Conservation (phyloP, 306 rosid species). For the Cicer cuneatum region DNA sequence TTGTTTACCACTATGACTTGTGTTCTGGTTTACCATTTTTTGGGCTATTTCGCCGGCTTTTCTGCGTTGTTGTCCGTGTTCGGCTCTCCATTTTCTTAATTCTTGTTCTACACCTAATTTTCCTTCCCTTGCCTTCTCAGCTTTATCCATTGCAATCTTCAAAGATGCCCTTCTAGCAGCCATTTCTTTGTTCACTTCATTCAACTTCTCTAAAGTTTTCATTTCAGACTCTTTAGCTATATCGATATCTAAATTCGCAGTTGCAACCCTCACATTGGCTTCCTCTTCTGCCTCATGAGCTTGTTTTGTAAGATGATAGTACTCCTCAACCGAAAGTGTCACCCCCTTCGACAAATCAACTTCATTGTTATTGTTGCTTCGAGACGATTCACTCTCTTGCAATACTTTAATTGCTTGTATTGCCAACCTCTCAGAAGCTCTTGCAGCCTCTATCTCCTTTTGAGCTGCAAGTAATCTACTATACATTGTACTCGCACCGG, state of each 20-base stretch:
- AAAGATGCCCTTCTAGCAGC: conserved; percentile 71
- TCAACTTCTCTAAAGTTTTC: conserved; percentile 72
- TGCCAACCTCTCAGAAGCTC: conserved; percentile 83
- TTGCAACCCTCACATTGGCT: conserved; percentile 67
- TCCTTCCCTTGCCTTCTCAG: conserved; percentile 93
- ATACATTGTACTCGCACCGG: conserved; percentile 74
- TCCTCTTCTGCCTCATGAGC: conserved; percentile 82
- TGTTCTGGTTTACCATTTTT: conserved; percentile 47
- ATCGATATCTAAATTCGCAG: conserved; percentile 72
- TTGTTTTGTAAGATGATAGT: conserved; percentile 81
- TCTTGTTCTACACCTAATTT: conserved; percentile 88
- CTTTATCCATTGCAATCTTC: conserved; percentile 75
- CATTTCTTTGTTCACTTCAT: conserved; percentile 71
- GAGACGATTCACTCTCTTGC: conserved; percentile 79
- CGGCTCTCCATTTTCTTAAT: conserved; percentile 90
- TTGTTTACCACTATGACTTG: conserved; percentile 44
- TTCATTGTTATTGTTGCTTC: conserved; percentile 43
- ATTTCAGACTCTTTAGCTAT: conserved; percentile 75
- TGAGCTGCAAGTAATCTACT: conserved; percentile 83
- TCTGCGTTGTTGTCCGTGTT: conserved; percentile 69
- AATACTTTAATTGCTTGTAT: conserved; percentile 81
- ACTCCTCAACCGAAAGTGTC: conserved; percentile 75
- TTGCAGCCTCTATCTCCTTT: conserved; percentile 92
- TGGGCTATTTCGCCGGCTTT: conserved; percentile 62
- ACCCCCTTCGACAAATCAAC: conserved; percentile 63